phyloP scores from a whole-genome alignment of 1,284 basidiomycete species.

The Hymenochaete sp. region DNA sequence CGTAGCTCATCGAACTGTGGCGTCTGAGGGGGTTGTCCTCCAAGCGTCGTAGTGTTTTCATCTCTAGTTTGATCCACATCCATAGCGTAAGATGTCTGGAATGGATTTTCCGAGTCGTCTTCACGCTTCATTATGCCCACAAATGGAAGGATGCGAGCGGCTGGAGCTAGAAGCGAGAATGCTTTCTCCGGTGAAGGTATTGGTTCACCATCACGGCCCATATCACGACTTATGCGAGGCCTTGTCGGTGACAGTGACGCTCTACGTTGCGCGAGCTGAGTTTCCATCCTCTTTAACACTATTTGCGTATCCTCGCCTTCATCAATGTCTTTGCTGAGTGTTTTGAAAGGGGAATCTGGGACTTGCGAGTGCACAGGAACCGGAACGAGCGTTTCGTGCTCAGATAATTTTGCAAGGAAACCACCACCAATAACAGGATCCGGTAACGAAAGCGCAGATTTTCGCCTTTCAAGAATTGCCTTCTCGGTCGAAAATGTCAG shows the following conservation, averaged over 20 bases:
- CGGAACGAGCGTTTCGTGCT: conserved; percentile 18
- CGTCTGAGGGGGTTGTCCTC: conserved; percentile 18
- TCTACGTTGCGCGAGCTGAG: conserved; percentile 9
- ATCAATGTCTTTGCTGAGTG: conserved; percentile 21
- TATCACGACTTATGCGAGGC: conserved; percentile 2
- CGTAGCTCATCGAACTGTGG: conserved; percentile 24
- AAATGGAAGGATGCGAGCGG: not conserved
- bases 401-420: conserved; percentile 20
- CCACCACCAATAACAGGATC: conserved; percentile 38
- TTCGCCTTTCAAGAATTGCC: conserved; percentile 52
- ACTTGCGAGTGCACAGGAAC: too few relatives aligned
- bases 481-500: conserved; percentile 22
- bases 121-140: conserved; percentile 7
- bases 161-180: conserved; percentile 27
- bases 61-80: conserved; percentile 1
- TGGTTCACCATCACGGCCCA: too few relatives aligned
- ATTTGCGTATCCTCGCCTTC: conserved; percentile 19
- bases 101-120: conserved; percentile 12
- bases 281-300: conserved; percentile 14
- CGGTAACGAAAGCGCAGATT: conserved; percentile 43
- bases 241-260: conserved; percentile 9
- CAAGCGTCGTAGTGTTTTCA: conserved; percentile 2
- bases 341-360: conserved; percentile 20
- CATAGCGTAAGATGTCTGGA: conserved; percentile 5
- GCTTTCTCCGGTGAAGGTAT: conserved; percentile 21